Percentiles rank a stretch among this genome's conserved stretches.
Conservation (phyloP, 2,329 filamentous ascomycete species). For the Penicillium sp. region DNA sequence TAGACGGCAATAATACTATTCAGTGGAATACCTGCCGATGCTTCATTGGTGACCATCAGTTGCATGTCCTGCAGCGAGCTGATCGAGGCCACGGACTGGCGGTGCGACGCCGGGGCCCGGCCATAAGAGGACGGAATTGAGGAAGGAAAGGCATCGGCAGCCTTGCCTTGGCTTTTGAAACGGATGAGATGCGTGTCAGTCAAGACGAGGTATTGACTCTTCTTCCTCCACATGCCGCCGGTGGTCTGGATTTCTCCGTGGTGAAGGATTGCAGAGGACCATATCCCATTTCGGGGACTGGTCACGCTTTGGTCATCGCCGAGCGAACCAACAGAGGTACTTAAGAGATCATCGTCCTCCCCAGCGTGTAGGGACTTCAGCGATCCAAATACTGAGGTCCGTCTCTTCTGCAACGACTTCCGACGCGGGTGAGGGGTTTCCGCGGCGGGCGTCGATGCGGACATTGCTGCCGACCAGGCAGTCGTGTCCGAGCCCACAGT, state of each 20-base stretch:
- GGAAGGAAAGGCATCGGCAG: conserved; percentile 60
- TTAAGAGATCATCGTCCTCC: conserved; percentile 52
- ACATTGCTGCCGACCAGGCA: conserved; percentile 22
- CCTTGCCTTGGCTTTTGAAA: conserved; percentile 66
- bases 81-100: conserved; percentile 59
- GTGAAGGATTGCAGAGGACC: conserved; percentile 53
- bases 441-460: conserved; percentile 20
- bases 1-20: conserved; percentile 67
- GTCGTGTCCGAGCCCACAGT: conserved; percentile 30
- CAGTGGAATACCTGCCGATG: conserved; percentile 56
- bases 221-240: conserved; percentile 68
- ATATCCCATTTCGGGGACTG: conserved; percentile 37
- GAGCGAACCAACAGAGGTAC: conserved; percentile 52
- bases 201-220: conserved; percentile 68
- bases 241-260: conserved; percentile 70
- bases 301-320: conserved; percentile 47
- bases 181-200: conserved; percentile 66
- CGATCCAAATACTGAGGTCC: conserved; percentile 60
- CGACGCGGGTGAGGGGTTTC: conserved; percentile 39
- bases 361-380: conserved; percentile 53
- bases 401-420: conserved; percentile 46
- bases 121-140: conserved; percentile 45
- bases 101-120: conserved; percentile 46
- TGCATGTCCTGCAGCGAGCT: conserved; percentile 62
- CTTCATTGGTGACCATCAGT: conserved; percentile 55